Base-by-base conservation (phyloP, 805 yeast genomes). In the Saturnispora serradocipensis region DNA sequence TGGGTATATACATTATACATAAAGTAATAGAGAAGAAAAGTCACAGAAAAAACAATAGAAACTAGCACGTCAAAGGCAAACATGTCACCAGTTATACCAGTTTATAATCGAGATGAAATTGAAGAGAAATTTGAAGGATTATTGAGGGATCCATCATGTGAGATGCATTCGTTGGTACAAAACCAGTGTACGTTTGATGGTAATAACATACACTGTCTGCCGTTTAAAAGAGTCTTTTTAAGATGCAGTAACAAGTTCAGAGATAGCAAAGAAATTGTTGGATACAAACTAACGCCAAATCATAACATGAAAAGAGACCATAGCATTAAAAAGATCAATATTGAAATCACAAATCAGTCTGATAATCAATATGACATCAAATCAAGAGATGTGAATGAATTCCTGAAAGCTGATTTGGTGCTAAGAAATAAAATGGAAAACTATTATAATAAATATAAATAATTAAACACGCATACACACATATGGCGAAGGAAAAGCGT, bases 11-110 rank as follows among this genome's bases (percentile, higher is more conserved):
- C 13, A 20, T 7, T 39, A 39, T 22, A 18, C 10, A 11, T 4
- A 39, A 16, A 20, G 25, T 18, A 39, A 39, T 35, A 35, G 34
- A 30, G 15, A 11, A 15, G 1, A 35, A 35, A n/a, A 10, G 18
- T 35, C n/a, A 15, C 18, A 35, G 5, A 35, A 35, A n/a, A 16
- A 35, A 18, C 16, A 8, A 13, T 34, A 9, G 15, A 34, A 38
- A 38, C 10, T n/a, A 9, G 5, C 18, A 22, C 5, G 10, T 22
- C 8, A 20, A 9, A 39, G n/a, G 18, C 18, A 15, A 16, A 50
- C 8, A 75, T 76, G 80, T 78, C 80, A 0, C 81, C 80, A 1
- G 73, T 76, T 9, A 66, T 77, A n/a, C 77, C 77, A 0, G 70
- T 76, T 2, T 70, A 72, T 46, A 57, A 67, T 3, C 53, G 66